phyloP scores from a whole-genome alignment of 2,329 filamentous ascomycete genomes.

The Aspergillus spinulosporus region DNA sequence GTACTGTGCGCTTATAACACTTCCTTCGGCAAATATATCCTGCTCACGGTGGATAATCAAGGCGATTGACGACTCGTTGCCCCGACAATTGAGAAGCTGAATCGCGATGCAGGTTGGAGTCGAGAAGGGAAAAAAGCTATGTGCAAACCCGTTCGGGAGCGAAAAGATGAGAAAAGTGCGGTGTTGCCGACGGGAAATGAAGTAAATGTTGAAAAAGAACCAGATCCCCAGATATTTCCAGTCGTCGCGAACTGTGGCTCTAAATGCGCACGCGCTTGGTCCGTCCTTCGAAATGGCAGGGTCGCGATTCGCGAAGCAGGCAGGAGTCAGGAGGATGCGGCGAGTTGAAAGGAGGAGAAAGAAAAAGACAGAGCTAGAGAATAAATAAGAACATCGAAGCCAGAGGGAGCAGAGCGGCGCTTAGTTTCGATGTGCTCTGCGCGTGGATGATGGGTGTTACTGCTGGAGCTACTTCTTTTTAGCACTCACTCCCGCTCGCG shows the following conservation, averaged over 20 bases:
- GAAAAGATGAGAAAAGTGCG: neutral
- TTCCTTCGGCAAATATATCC: neutral
- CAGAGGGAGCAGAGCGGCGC: neutral
- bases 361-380: slow-evolving; percentile 16
- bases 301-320: slow-evolving; percentile 22
- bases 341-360: neutral
- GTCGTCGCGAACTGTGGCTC: neutral
- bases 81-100: slow-evolving; percentile 16
- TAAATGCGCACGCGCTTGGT: slow-evolving; percentile 17
- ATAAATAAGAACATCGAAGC: slow-evolving; percentile 3
- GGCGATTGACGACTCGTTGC: slow-evolving; percentile 7
- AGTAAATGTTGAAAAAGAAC: neutral
- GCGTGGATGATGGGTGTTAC: slow-evolving; percentile 11
- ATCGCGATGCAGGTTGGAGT: slow-evolving; percentile 8
- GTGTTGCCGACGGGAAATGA: neutral
- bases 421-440: slow-evolving; percentile 20
- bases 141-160: slow-evolving; percentile 10
- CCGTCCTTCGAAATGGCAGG: slow-evolving; percentile 12
- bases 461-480: slow-evolving; percentile 18
- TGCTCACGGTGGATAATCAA: neutral
- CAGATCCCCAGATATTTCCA: slow-evolving; percentile 5
- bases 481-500: slow-evolving; percentile 19
- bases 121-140: neutral
- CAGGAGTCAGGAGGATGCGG: slow-evolving; percentile 9
- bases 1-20: slow-evolving; percentile 1